A percentile compares a stretch with the other conserved stretches of the same genome.
phyloP scores from a whole-genome alignment of 371 early-diverging fungal genomes.

The Funneliformis caledonium region DNA sequence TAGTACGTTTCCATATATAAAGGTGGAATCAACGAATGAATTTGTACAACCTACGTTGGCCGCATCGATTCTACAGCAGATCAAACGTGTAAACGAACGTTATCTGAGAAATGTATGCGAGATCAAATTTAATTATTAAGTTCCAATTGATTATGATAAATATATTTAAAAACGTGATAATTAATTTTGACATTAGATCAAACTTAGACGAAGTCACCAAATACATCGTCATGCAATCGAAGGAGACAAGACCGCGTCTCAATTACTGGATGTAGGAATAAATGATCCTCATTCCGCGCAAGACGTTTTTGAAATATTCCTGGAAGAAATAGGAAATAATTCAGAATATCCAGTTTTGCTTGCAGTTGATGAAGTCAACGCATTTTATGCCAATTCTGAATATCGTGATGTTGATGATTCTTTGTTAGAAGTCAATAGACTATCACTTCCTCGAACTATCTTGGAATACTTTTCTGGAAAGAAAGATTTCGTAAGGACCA shows the following conservation, averaged over 20 bases:
- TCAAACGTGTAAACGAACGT: conserved; percentile 6
- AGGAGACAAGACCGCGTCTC: neutral
- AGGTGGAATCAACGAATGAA: conserved; percentile 1
- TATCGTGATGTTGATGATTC: conserved; percentile 17
- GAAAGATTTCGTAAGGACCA: conserved; percentile 18
- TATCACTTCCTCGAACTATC: conserved; percentile 26
- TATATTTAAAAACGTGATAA: neutral
- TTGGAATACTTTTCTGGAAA: conserved; percentile 36
- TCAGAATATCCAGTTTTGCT: conserved; percentile 23
- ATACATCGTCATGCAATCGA: conserved; percentile 7
- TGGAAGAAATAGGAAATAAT: conserved; percentile 21
- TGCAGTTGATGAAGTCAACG: conserved; percentile 39
- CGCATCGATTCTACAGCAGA: neutral
- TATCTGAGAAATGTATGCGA: conserved; percentile 8
- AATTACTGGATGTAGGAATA: conserved; percentile 22
- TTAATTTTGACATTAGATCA: neutral
- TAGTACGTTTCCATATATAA: conserved; percentile 27
- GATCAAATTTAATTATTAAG: neutral
- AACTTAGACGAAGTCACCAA: neutral
- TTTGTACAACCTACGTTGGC: conserved; percentile 31
- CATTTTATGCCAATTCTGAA: conserved; percentile 25
- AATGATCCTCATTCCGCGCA: conserved; percentile 12
- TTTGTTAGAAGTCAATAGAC: conserved; percentile 8
- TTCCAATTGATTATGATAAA: neutral
- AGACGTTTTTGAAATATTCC: conserved; percentile 2